phyloP scores from a whole-genome alignment of 2,329 filamentous ascomycete species.

The Tolypocladium endophyticum region DNA sequence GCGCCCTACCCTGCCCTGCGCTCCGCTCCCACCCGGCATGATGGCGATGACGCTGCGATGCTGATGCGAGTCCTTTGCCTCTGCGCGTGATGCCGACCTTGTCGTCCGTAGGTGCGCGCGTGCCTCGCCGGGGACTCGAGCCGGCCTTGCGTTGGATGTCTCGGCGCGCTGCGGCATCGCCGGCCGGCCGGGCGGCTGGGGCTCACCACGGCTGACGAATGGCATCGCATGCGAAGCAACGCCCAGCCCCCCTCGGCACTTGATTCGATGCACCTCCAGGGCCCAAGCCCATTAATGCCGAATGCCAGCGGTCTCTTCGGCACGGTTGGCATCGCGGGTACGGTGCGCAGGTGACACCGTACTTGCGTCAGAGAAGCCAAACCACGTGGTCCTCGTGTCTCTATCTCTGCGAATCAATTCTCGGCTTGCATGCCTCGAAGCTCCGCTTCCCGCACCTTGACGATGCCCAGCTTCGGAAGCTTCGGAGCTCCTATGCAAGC shows the following conservation, averaged over 20 bases:
- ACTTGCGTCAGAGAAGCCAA: background rate
- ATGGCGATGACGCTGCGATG: no score
- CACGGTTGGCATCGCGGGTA: background rate
- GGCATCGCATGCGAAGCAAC: background rate
- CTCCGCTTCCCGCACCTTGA: background rate
- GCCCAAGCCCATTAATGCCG: background rate
- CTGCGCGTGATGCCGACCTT: no score
- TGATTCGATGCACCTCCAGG: background rate
- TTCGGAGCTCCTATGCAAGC: background rate
- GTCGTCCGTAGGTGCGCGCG: no score
- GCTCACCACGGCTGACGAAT: background rate
- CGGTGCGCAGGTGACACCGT: background rate
- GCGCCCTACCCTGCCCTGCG: no score
- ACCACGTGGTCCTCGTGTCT: background rate
- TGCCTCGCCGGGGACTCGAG: no score
- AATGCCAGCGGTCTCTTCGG: background rate
- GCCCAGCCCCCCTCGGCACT: background rate
- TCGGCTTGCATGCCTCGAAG: no score
- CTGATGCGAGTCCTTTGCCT: no score
- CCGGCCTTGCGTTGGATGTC: no score
- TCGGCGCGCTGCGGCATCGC: background rate
- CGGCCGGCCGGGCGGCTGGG: background rate
- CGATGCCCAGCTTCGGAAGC: background rate
- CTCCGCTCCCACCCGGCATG: no score
- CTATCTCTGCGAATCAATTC: background rate